Base-by-base conservation (phyloP, 2,329 filamentous ascomycete species). In the Myriosclerotinia scirpicola region DNA sequence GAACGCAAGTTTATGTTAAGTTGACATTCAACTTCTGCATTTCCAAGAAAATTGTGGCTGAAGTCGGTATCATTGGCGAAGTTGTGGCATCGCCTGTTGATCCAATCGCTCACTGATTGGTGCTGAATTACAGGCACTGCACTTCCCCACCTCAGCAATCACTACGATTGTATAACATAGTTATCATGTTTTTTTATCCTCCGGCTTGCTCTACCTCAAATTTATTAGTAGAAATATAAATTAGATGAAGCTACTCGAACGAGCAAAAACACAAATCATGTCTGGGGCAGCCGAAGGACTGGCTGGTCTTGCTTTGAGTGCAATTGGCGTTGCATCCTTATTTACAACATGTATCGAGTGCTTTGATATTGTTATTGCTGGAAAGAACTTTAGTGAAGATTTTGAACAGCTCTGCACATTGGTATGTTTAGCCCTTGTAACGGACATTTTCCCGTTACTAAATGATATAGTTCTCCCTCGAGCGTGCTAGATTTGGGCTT, bases 271-370 rank as follows among this genome's bases (percentile, higher is more conserved):
- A 14, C 34, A 2, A 52, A 61, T 14, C 20, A 67, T 69, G 30
- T 68, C 54, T 8, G 52, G 54, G 14, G 54, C 54, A 34, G 59
- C 66, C 26, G 54, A 66, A 54, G 67, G 64, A 1, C 54, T 64
- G 46, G 71, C 69, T 1, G 69, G 71, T 1, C 68, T 75, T 5
- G 67, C 67, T 1, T 53, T 72, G 17, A 70, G 71, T 34, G 68
- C 64, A 5, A 54, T 75, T 3, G 72, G 71, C 3, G 65, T 75
- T 11, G 70, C 70, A 9, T 70, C 69, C 34, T 68, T 75, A 5
- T 73, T 76, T 56, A 71, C 67, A 7, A 68, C 70, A 5, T 75
- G 72, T 42, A 71, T 77, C 11, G 71, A 75, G 12, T 71, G 69
- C 34, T 75, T 73, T 36, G 68, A 75, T 55, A 72, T 76, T 34